phyloP scores from a whole-genome alignment of 768 basidiomycete genomes.

The Agaricus subrufescens region DNA sequence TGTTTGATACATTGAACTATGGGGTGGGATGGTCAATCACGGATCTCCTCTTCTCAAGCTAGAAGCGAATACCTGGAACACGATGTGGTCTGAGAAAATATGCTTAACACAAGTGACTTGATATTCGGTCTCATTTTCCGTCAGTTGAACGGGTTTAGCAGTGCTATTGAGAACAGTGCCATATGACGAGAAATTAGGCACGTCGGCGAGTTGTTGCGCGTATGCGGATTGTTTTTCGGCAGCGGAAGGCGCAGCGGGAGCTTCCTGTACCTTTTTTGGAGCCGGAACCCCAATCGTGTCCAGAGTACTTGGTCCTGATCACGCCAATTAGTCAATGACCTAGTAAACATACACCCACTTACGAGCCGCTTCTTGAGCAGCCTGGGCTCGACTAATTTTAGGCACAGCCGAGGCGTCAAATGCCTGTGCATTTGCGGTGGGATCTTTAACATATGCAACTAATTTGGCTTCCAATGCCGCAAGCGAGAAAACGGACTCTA shows the following conservation, averaged over 20 bases:
- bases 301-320: slow-evolving; percentile 73
- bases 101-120: slow-evolving; percentile 97
- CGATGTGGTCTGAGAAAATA: slow-evolving; percentile 90
- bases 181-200: slow-evolving; percentile 82
- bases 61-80: slow-evolving; percentile 75
- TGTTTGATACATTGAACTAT: slow-evolving; percentile 97
- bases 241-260: slow-evolving; percentile 73
- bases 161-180: slow-evolving; percentile 88
- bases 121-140: slow-evolving; percentile 97
- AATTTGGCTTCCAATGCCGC: slow-evolving; percentile 87
- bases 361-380: slow-evolving; percentile 86
- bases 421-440: slow-evolving; percentile 59
- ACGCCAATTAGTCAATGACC: no score
- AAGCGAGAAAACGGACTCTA: slow-evolving; percentile 93
- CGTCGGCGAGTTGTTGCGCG: slow-evolving; percentile 75
- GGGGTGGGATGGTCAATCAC: slow-evolving; percentile 8
- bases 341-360: slow-evolving; percentile 22
- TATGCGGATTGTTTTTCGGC: slow-evolving; percentile 89
- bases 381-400: slow-evolving; percentile 91
- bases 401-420: slow-evolving; percentile 86
- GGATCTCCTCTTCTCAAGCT: neutral
- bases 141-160: slow-evolving; percentile 72
- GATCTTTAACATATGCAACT: slow-evolving; percentile 89
- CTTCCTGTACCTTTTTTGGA: slow-evolving; percentile 49
- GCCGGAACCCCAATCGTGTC: slow-evolving; percentile 79